A percentile compares a stretch with the other conserved stretches of the same genome.
Conservation (phyloP, 805 yeast genomes). For the Ogataea ramenticola region DNA sequence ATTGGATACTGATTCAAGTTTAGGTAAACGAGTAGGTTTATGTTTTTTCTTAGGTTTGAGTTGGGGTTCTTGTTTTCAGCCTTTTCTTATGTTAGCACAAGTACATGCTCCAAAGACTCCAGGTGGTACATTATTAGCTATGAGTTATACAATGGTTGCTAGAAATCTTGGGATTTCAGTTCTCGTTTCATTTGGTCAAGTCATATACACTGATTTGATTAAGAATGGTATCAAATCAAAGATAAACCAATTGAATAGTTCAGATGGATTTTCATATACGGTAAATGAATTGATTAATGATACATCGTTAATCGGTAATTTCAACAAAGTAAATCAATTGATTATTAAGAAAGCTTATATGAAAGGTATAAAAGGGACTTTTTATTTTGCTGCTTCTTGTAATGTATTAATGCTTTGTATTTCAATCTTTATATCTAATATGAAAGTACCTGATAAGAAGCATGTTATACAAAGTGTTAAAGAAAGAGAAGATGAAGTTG, state of each 20-base stretch:
- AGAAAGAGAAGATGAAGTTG: background rate
- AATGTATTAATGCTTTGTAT: background rate
- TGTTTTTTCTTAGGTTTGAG: slow-evolving; percentile 36
- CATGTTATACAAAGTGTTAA: background rate
- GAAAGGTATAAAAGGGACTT: background rate
- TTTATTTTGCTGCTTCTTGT: background rate
- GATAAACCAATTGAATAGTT: background rate
- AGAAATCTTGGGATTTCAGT: slow-evolving; percentile 41
- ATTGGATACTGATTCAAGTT: slow-evolving; percentile 31
- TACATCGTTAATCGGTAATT: background rate
- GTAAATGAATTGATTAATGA: background rate
- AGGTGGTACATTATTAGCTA: slow-evolving; percentile 42
- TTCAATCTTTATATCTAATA: background rate
- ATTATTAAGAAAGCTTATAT: background rate
- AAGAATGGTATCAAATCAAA: background rate
- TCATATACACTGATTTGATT: slow-evolving; percentile 24
- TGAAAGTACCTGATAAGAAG: background rate
- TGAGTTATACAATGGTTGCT: slow-evolving; percentile 35
- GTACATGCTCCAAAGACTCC: slow-evolving; percentile 43
- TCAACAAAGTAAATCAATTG: too few relatives aligned
- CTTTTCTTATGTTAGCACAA: slow-evolving; percentile 35
- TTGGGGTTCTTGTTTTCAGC: slow-evolving; percentile 40
- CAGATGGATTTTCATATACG: too few relatives aligned
- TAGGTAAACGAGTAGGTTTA: slow-evolving; percentile 35
- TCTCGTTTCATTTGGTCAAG: slow-evolving; percentile 34